Conservation (phyloP, 1,284 basidiomycete species). For the Inonotus hispidus region DNA sequence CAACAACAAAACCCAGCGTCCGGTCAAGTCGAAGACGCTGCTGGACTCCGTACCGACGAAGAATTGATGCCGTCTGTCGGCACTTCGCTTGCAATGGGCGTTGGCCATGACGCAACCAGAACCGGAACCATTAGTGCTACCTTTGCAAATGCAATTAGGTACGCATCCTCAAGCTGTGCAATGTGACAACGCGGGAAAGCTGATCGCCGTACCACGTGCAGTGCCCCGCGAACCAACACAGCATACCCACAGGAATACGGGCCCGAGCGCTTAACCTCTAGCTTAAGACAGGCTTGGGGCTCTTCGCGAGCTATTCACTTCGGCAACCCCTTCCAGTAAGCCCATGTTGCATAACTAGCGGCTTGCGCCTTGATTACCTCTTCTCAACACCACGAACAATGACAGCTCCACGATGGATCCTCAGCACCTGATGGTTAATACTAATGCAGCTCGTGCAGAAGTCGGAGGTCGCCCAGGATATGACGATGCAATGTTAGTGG, state of each 20-base stretch:
- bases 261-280: neutral
- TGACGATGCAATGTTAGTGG: neutral
- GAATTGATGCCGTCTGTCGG: no score
- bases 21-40: no score
- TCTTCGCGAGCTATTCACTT: neutral
- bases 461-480: neutral
- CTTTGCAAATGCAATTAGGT: neutral
- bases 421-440: neutral
- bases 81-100: no score
- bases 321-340: neutral
- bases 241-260: neutral
- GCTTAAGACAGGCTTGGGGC: neutral
- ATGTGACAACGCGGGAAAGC: neutral
- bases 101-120: no score
- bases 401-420: neutral
- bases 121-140: no score
- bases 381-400: neutral
- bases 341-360: neutral
- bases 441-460: neutral
- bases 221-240: neutral
- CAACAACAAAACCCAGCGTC: no score
- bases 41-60: no score
- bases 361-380: neutral
- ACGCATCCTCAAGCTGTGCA: neutral
- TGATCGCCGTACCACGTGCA: neutral